Evolutionary conservation across 163 green algal species (phyloP), one percentile per base, ranked within the genome.

Genomic region (Chlamydomonas reinhardtii): DNA sequence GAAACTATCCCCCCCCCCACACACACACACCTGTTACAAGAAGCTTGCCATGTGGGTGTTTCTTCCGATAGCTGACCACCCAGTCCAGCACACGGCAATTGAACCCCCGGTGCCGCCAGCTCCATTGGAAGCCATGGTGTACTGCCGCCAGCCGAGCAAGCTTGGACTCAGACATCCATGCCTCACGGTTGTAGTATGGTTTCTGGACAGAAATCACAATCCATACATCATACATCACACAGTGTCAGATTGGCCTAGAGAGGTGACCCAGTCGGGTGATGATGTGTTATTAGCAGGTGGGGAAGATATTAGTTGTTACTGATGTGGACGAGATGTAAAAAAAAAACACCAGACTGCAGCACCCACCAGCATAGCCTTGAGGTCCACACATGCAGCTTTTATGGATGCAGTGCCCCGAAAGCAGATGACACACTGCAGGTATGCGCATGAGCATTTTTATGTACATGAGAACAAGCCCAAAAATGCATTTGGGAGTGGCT

Each of bases 71-170:
- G 35, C 2, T 29, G 35, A 9, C 19, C 35, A 86, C 54, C 70
- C 71, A 86, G 35, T 62, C 80, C 56, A 86, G 25, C 56, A 86
- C 70, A 32, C 64, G 32, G 25, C 9, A 0, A 11, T 69, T 43
- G 59, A 86, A 86, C n/a, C 20, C 70, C n/a, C 22, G 29, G 59
- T 79, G 70, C 0, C 0, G 20, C 80, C 80, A 86, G 70, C 56
- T 74, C 70, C 80, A 80, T n/a, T 86, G 80, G 59, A 86, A 86
- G 70, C 80, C 80, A 15, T 80, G 34, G 80, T 86, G 80, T 16
- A 86, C 80, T 2, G 80, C 54, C 5, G 80, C 70, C 80, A 86
- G 71, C 25, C 17, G 16, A 0, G 56, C 56, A 15, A 80, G 25
- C 35, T 37, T 61, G 48, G 52, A 62, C 68, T 31, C 25, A 9